Evolutionary conservation across 805 yeast genomes (phyloP), one percentile per base, ranked within the genome.

Genomic region (Candida namnaoensis): DNA sequence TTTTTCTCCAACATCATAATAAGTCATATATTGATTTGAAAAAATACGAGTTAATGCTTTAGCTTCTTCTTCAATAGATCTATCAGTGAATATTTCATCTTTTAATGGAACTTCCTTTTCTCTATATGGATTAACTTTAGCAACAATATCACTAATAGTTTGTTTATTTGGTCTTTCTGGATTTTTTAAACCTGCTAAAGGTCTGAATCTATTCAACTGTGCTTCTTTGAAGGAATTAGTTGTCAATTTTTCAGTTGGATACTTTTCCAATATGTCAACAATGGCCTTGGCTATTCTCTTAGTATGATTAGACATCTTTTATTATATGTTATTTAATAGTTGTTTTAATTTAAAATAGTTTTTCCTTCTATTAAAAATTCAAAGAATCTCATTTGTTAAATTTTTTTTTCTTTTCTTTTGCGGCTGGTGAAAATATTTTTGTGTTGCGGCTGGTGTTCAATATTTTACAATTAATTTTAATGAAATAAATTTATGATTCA

Each of bases 191-290:
- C 78, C 77, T 3, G 80, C 80, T 12, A 76, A 58, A 15, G 67
- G 64, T 51, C 72, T 67, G 44, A 72, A 76, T 56, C 82, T 65
- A 45, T 73, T 73, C 34, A 82, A 62, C 58, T 84, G 93, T 0
- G 73, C 57, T 37, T 76, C 80, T 53, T 79, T 84, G 64, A 84
- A 82, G 6, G 87, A 80, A 46, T 78, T 69, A 55, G 82, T 87
- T 50, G 73, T 73, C 40, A 85, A 69, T 45, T 80, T 72, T 50
- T 84, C 93, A 44, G 74, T 69, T 13, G 95, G 95, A 36, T 82
- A 68, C 23, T 72, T 72, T 48, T 79, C 80, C 38, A 84, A 60
- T 11, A 79, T 62, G 32, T 68, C 66, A 28, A 83, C 73, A 38
- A 84, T 70, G 47, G 73, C 72, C 52, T 72, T 75, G 4, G 80